Base-by-base conservation (phyloP, 73 alveolate species). In the Urostyla sp. region DNA sequence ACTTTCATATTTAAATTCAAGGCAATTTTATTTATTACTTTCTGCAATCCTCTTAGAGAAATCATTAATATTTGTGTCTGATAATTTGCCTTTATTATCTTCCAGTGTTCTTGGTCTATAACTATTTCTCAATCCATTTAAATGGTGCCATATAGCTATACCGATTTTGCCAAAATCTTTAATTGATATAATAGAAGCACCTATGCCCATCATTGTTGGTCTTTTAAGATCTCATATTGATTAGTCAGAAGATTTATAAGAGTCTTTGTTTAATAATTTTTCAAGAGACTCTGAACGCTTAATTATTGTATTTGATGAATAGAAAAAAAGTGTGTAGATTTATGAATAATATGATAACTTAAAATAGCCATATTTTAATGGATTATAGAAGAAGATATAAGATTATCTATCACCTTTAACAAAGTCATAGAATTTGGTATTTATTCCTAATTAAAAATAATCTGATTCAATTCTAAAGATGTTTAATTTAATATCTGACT, bases 171-270 rank as follows among this genome's bases (percentile, higher is more conserved):
- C 96, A 13, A 85, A 79, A 26, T 44, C 76, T 0, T 84, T 90
- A 15, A 49, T 81, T 4, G 96, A 90, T 21, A 48, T 85, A 5
- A 36, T 90, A 15, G 90, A 80, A 28, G 96, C 96, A 1, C 96
- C 96, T 43, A 84, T 77, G 67, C 96, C 96, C 4, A 28, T 85
- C 20, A 28, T 90, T 1, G 53, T 75, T 0, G 96, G 96, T 16
- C 27, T 90, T 6, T 75, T 86, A 24, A 37, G 43, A 77, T 49
- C 51, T 57, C 69, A 54, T 24, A 50, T 75, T 28, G 5, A 36
- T 18, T 27, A 24, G n/a, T n/a, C n/a, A n/a, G n/a, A n/a, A n/a
- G n/a, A n/a, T n/a, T n/a, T n/a, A n/a, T n/a, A n/a, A n/a, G n/a
- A n/a, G n/a, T n/a, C n/a, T n/a, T n/a, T n/a, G 21, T 26, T 50